phyloP scores from a whole-genome alignment of 129 eudicot species.

The Saposhnikovia divaricata region DNA sequence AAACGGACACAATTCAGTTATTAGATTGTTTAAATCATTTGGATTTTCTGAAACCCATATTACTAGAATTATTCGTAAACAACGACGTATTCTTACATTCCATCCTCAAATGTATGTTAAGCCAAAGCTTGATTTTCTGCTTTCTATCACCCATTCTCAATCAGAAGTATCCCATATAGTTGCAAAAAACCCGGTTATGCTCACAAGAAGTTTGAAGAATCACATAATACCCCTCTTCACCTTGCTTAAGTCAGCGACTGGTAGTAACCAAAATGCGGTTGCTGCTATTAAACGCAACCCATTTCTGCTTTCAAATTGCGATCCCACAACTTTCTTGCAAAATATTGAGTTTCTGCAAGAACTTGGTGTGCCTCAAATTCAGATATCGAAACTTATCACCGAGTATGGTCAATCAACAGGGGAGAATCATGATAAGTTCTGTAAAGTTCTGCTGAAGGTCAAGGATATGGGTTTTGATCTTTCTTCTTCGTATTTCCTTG shows the following conservation, averaged over 20 bases:
- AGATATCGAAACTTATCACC: background rate
- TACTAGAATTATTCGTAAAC: background rate
- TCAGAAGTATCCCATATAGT: background rate
- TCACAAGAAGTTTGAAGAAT: background rate
- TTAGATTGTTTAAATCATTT: background rate
- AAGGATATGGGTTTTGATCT: slow-evolving; percentile 13
- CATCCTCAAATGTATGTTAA: background rate
- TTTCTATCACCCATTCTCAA: background rate
- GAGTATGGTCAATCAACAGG: background rate
- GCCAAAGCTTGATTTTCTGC: slow-evolving; percentile 5
- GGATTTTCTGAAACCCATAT: slow-evolving; percentile 2
- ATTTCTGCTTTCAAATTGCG: background rate
- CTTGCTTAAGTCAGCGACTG: background rate
- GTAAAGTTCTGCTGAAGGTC: slow-evolving; percentile 1
- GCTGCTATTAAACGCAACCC: background rate
- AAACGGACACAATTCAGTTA: background rate
- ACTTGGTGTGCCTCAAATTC: background rate
- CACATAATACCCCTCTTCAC: background rate
- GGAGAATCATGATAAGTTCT: background rate
- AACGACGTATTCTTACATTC: background rate
- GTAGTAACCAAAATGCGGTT: background rate
- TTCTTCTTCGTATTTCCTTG: background rate
- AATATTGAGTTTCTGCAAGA: background rate
- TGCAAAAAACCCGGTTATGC: background rate
- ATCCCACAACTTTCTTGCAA: background rate